Conservation (phyloP, 441 rosid genomes). For the Geranium incanum region DNA sequence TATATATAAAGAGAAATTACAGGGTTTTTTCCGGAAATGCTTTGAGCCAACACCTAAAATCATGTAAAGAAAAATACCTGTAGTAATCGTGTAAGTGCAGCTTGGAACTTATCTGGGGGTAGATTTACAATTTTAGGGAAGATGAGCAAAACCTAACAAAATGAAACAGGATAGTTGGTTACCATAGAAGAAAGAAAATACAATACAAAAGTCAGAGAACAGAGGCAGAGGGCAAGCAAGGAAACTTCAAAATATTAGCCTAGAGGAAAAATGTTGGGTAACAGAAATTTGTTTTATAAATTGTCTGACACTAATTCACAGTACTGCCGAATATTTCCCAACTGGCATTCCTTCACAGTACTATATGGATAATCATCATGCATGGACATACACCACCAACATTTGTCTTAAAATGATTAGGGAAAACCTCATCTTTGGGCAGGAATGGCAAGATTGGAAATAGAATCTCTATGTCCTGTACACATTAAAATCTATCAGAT, state of each 20-base stretch:
- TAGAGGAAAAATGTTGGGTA: background rate
- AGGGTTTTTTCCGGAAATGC: background rate
- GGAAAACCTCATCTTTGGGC: conserved; percentile 76
- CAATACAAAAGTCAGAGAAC: background rate
- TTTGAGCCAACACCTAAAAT: background rate
- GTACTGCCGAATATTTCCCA: background rate
- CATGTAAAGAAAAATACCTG: conserved; percentile 48
- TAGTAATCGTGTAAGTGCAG: conserved; percentile 59
- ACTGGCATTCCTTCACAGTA: background rate
- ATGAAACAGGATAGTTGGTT: background rate
- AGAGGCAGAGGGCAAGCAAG: background rate
- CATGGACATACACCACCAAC: background rate
- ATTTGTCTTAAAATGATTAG: conserved; percentile 1
- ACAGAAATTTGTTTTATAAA: background rate
- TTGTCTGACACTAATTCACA: background rate
- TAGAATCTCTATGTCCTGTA: conserved; percentile 84
- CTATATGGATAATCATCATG: background rate
- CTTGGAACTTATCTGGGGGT: conserved; percentile 75
- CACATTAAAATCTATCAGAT: conserved; percentile 27
- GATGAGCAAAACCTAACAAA: conserved; percentile 53
- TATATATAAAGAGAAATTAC: background rate
- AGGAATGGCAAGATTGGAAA: conserved; percentile 82
- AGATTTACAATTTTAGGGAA: conserved; percentile 82
- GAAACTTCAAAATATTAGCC: background rate
- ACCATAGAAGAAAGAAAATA: conserved; percentile 3